phyloP scores from a whole-genome alignment of 768 basidiomycete genomes.

The Hydnomerulius pinastri region DNA sequence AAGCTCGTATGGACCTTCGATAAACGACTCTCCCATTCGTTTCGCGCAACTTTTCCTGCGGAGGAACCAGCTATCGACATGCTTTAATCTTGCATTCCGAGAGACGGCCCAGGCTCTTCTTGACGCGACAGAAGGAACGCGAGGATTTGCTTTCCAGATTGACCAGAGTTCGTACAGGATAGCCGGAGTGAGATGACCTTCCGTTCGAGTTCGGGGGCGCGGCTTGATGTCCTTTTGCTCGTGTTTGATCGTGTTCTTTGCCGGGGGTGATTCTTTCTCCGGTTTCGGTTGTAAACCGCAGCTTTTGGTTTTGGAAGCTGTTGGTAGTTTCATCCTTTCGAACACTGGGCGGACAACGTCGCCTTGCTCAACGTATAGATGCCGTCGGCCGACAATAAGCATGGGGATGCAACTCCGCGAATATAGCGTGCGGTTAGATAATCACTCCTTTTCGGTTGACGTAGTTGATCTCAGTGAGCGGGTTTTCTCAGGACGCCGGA shows the following conservation, averaged over 20 bases:
- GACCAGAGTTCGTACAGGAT: constrained; percentile 29
- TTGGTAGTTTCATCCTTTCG: not conserved
- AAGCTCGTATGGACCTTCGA: constrained; percentile 23
- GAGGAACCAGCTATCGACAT: constrained; percentile 29
- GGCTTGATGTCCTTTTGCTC: not conserved
- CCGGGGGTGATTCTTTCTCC: not conserved
- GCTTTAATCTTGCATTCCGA: constrained; percentile 17
- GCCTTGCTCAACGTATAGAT: no score
- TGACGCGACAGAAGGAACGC: constrained; percentile 30
- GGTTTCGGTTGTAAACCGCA: not conserved
- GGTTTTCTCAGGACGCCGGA: no score
- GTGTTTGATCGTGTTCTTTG: not conserved
- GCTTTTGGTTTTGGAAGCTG: not conserved
- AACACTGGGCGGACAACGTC: no score
- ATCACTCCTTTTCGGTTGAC: no score
- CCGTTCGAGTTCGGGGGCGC: not conserved
- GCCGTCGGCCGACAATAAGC: no score
- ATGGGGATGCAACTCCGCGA: no score
- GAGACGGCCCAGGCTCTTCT: constrained; percentile 27
- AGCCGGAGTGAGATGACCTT: no score
- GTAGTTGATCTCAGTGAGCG: no score
- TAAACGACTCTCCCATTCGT: constrained; percentile 19
- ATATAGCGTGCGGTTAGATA: no score
- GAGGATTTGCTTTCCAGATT: constrained; percentile 30
- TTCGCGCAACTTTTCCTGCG: constrained; percentile 26